A percentile compares a stretch with the other conserved stretches of the same genome.
phyloP scores from a whole-genome alignment of 768 basidiomycete species.

The Flagelloscypha sp. region DNA sequence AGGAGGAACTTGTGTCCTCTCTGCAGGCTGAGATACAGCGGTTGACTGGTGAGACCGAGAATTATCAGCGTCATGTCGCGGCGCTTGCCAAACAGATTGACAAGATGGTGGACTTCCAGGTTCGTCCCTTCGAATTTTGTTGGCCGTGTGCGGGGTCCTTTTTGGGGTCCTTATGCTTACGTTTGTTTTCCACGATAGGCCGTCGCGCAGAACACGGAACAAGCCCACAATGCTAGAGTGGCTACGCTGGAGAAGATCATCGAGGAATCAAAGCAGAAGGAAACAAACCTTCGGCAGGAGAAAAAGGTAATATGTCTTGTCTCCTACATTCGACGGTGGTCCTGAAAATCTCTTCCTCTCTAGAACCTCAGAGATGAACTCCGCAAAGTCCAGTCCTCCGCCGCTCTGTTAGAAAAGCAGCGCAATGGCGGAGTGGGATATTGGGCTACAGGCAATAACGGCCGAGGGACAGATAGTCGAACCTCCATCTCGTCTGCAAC shows the following conservation, averaged over 20 bases:
- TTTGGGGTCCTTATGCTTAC: constrained; percentile 1
- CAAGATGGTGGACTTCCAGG: constrained; percentile 54
- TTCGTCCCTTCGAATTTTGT: constrained; percentile 30
- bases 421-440: constrained; percentile 93
- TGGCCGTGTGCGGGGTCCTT: not conserved
- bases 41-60: constrained; percentile 38
- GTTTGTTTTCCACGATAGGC: constrained; percentile 15
- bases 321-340: not conserved
- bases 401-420: constrained; percentile 80
- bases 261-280: constrained; percentile 65
- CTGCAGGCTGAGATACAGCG: constrained; percentile 49
- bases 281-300: constrained; percentile 58
- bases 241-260: constrained; percentile 53
- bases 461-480: constrained; percentile 21
- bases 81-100: constrained; percentile 46
- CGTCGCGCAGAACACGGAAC: constrained; percentile 36
- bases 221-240: constrained; percentile 38
- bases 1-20: constrained; percentile 40
- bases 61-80: constrained; percentile 43
- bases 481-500: constrained; percentile 34
- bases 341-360: not conserved
- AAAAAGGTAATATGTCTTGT: constrained; percentile 55
- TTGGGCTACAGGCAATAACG: constrained; percentile 52
- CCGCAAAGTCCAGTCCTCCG: constrained; percentile 91
- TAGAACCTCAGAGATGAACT: constrained; percentile 90